These are phyloP conservation scores for Scheffersomyces quercinus DNA, from an alignment of 1,139 yeast genomes.

Conservation along the genomic window DNA sequence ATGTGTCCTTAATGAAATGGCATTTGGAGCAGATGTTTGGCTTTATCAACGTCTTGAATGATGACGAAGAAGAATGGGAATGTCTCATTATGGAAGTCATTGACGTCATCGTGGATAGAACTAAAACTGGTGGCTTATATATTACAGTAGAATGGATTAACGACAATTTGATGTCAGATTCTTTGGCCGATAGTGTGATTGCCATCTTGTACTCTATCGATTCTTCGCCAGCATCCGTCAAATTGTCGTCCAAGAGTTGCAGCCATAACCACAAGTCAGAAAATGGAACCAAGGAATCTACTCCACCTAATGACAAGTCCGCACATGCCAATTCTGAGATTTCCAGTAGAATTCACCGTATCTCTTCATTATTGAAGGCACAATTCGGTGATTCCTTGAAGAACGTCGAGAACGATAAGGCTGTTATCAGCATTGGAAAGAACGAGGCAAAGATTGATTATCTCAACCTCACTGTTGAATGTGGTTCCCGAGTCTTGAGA, in stretches of 20 bases:
- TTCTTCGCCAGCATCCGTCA: conserved; percentile 93
- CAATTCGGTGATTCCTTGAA: conserved; percentile 84
- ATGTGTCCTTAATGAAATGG: conserved; percentile 78
- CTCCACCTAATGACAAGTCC: conserved; percentile 18
- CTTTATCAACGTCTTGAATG: conserved; percentile 63
- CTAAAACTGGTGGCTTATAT: conserved; percentile 34
- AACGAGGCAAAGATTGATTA: conserved; percentile 71
- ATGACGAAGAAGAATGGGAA: conserved; percentile 58
- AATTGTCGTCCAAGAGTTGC: conserved; percentile 66
- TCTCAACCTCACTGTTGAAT: conserved; percentile 64
- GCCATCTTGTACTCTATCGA: conserved; percentile 91
- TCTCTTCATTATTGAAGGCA: conserved; percentile 65
- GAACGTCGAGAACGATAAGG: conserved; percentile 42
- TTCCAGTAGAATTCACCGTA: conserved; percentile 59
- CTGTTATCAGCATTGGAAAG: conserved; percentile 68
- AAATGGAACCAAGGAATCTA: conserved; percentile 12
- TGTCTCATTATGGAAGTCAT: conserved; percentile 49
- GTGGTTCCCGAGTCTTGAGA: conserved; percentile 73
- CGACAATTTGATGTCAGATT: conserved; percentile 78
- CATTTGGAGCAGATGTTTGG: conserved; percentile 97
- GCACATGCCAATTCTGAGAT: conserved; percentile 41
- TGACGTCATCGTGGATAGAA: conserved; percentile 46
- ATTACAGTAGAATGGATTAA: conserved; percentile 89
- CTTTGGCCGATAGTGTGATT: conserved; percentile 90
- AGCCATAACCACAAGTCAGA: conserved; percentile 37